A percentile compares a stretch with the other conserved stretches of the same genome.
phyloP scores from a whole-genome alignment of 495 filamentous ascomycete species.

The Hypoxylon fragiforme region DNA sequence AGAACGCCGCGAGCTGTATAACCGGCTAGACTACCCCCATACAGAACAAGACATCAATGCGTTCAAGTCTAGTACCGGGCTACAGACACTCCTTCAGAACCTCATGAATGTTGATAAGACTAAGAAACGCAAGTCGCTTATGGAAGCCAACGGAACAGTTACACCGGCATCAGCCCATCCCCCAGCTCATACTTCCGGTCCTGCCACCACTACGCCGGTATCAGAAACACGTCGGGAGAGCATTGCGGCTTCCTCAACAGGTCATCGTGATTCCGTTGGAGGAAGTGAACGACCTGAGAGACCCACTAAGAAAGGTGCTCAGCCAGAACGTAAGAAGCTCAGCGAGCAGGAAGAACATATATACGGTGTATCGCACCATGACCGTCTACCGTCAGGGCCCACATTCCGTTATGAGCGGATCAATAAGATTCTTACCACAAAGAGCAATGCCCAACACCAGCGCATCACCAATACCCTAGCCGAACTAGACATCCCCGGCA shows the following conservation, averaged over 20 bases:
- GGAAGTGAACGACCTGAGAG: conserved; percentile 43
- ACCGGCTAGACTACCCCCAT: conserved; percentile 76
- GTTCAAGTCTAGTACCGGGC: conserved; percentile 77
- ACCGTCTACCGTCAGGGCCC: conserved; percentile 73
- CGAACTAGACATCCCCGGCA: conserved; percentile 76
- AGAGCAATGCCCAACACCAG: conserved; percentile 76
- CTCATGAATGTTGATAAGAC: conserved; percentile 78
- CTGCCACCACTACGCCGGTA: conserved; percentile 41
- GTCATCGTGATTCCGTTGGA: conserved; percentile 55
- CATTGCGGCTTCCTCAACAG: conserved; percentile 44
- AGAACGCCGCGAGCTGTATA: conserved; percentile 88
- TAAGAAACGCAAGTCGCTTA: conserved; percentile 71
- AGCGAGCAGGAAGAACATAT: conserved; percentile 71
- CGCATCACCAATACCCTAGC: conserved; percentile 77
- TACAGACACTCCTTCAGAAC: conserved; percentile 76
- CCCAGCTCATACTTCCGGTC: conserved; percentile 35
- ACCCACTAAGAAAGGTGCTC: conserved; percentile 57
- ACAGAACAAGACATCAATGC: conserved; percentile 67
- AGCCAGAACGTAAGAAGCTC: conserved; percentile 66
- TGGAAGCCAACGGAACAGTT: conserved; percentile 61
- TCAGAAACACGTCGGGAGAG: conserved; percentile 54
- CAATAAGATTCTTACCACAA: conserved; percentile 79
- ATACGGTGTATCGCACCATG: conserved; percentile 85
- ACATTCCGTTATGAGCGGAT: conserved; percentile 83
- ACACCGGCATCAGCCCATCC: conserved; percentile 45